Conservation (phyloP, 2,329 filamentous ascomycete genomes). For the Trichoderma hamatum region DNA sequence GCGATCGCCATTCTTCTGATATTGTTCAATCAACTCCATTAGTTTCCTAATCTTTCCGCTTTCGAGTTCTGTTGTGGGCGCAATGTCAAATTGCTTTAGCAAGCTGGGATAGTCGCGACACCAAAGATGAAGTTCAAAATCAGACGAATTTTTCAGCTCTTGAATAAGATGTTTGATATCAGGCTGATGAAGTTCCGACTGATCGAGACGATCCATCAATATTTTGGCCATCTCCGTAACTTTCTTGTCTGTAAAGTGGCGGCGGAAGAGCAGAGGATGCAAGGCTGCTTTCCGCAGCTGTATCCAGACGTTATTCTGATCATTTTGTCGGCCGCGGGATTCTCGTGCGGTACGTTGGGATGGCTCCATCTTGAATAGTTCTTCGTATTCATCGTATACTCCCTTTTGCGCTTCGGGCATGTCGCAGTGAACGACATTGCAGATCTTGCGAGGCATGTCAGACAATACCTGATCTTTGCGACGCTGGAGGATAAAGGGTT, state of each 20-base stretch:
- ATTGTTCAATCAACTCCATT: constrained; percentile 71
- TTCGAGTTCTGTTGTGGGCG: constrained; percentile 57
- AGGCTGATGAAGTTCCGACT: constrained; percentile 56
- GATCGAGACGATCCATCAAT: constrained; percentile 69
- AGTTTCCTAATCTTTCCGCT: constrained; percentile 86
- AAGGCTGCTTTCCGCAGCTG: constrained; percentile 90
- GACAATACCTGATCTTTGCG: constrained; percentile 91
- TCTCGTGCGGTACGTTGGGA: constrained; percentile 53
- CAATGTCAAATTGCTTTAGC: constrained; percentile 57
- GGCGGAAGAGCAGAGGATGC: constrained; percentile 84
- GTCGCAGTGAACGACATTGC: constrained; percentile 77
- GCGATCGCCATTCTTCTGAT: constrained; percentile 79
- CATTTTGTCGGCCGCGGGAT: constrained; percentile 51
- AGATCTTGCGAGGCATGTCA: constrained; percentile 79
- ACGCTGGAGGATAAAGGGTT: constrained; percentile 90
- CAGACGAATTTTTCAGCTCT: constrained; percentile 61
- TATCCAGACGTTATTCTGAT: constrained; percentile 77
- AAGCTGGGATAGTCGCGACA: constrained; percentile 61
- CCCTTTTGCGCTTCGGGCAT: constrained; percentile 72
- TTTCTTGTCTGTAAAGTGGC: constrained; percentile 74
- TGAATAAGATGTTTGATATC: constrained; percentile 56
- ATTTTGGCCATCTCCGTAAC: constrained; percentile 78
- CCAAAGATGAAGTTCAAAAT: constrained; percentile 68
- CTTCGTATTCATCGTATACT: constrained; percentile 69
- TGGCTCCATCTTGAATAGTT: constrained; percentile 66